Evolutionary conservation across 495 filamentous ascomycete genomes (phyloP).

Genomic region (Penicillium pancosmium): DNA sequence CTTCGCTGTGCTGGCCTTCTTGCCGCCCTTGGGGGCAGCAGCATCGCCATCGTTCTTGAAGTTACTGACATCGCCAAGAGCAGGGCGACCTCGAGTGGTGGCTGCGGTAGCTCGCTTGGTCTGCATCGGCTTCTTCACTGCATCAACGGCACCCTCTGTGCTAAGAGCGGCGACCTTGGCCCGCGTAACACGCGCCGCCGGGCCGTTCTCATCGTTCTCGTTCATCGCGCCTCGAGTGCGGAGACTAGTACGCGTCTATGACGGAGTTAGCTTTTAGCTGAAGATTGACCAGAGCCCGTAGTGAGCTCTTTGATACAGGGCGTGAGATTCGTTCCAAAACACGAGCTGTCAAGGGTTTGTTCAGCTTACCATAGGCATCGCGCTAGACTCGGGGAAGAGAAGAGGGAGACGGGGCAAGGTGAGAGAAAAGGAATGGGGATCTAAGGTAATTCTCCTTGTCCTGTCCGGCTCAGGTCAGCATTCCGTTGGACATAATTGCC

Average conservation of each 20-base stretch:
- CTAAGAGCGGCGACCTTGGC: slow-evolving; percentile 78
- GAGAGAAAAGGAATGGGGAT: slow-evolving; percentile 33
- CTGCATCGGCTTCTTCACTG: slow-evolving; percentile 71
- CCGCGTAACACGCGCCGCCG: slow-evolving; percentile 80
- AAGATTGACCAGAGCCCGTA: slow-evolving; percentile 12
- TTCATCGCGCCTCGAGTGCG: slow-evolving; percentile 73
- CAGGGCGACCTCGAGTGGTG: slow-evolving; percentile 57
- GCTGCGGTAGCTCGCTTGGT: slow-evolving; percentile 71
- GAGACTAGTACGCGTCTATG: slow-evolving; percentile 54
- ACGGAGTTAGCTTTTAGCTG: slow-evolving; percentile 16
- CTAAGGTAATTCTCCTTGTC: slow-evolving; percentile 32
- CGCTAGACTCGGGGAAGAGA: slow-evolving; percentile 24
- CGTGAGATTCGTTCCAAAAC: slow-evolving; percentile 4
- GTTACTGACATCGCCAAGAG: slow-evolving; percentile 94
- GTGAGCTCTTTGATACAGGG: slow-evolving; percentile 5
- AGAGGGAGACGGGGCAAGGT: slow-evolving; percentile 28
- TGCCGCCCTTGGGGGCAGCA: slow-evolving; percentile 50
- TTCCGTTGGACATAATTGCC: slow-evolving; percentile 41
- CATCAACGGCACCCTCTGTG: slow-evolving; percentile 55
- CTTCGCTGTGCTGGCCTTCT: slow-evolving; percentile 60
- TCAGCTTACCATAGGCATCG: slow-evolving; percentile 51
- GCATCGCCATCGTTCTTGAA: slow-evolving; percentile 71
- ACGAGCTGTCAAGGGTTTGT: slow-evolving; percentile 6
- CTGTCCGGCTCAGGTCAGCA: slow-evolving; percentile 41
- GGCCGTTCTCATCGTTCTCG: slow-evolving; percentile 91